Evolutionary conservation across 116 monocot genomes (phyloP).

Genomic region (Iris pallida): DNA sequence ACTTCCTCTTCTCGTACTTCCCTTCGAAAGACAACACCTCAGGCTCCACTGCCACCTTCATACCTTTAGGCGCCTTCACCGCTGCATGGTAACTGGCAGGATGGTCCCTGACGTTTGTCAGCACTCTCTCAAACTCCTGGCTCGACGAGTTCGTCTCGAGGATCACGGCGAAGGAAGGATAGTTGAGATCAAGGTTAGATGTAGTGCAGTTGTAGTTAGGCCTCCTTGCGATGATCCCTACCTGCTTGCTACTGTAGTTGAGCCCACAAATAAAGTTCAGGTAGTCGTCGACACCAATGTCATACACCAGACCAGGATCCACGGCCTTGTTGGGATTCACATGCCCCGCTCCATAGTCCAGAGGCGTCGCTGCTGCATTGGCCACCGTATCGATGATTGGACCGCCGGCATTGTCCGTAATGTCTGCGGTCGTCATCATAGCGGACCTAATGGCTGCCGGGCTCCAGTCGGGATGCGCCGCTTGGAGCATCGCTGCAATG

Average conservation of each 20-base stretch:
- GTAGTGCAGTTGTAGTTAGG: neutral
- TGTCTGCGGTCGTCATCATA: slow-evolving; percentile 6
- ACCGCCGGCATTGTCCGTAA: neutral
- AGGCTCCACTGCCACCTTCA: slow-evolving; percentile 28
- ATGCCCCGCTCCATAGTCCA: slow-evolving; percentile 17
- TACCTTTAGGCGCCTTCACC: slow-evolving; percentile 18
- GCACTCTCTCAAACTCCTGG: neutral
- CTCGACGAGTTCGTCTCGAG: neutral
- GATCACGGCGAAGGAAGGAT: slow-evolving; percentile 14
- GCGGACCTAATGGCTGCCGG: slow-evolving; percentile 16
- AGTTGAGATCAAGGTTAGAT: slow-evolving; percentile 12
- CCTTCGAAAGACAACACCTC: slow-evolving; percentile 11
- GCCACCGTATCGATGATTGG: neutral
- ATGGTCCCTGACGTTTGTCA: slow-evolving; percentile 6
- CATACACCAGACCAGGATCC: slow-evolving; percentile 28
- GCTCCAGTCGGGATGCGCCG: slow-evolving; percentile 14
- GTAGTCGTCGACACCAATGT: slow-evolving; percentile 2
- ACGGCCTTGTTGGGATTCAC: slow-evolving; percentile 15
- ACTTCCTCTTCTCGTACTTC: slow-evolving; percentile 18
- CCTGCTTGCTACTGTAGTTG: slow-evolving; percentile 4
- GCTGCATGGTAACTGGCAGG: slow-evolving; percentile 12
- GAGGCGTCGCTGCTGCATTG: neutral
- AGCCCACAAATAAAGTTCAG: slow-evolving; percentile 13
- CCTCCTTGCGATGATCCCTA: neutral
- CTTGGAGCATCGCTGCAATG: slow-evolving; percentile 10